Evolutionary conservation across 176 grass and related monocot genomes (phyloP).

Genomic region (Pharus latifolius): DNA sequence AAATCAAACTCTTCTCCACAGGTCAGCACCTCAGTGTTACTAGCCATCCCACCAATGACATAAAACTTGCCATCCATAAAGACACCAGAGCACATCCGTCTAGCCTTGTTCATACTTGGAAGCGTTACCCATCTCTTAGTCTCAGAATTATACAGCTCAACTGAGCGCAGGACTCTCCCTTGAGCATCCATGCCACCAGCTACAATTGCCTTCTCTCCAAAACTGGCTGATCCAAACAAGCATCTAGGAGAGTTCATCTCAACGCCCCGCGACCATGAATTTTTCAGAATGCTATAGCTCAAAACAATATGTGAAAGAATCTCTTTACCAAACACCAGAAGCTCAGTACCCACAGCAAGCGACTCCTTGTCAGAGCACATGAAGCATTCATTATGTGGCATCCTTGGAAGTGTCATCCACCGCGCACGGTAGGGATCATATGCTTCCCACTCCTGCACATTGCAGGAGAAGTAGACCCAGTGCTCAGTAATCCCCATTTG

Average conservation of each 20-base stretch:
- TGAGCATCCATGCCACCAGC: slow-evolving; percentile 69
- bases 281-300: slow-evolving; percentile 87
- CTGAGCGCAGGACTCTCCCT: slow-evolving; percentile 51
- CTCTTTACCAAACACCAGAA: slow-evolving; percentile 85
- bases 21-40: slow-evolving; percentile 69
- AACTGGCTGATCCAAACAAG: slow-evolving; percentile 93
- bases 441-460: slow-evolving; percentile 81
- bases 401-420: slow-evolving; percentile 90
- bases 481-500: slow-evolving; percentile 70
- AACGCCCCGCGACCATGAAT: slow-evolving; percentile 74
- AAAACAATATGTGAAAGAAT: slow-evolving; percentile 68
- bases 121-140: slow-evolving; percentile 66
- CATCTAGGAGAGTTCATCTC: slow-evolving; percentile 91
- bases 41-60: slow-evolving; percentile 80
- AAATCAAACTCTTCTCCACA: slow-evolving; percentile 92
- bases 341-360: slow-evolving; percentile 82
- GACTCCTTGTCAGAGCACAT: slow-evolving; percentile 92
- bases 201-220: slow-evolving; percentile 83
- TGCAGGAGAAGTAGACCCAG: slow-evolving; percentile 97
- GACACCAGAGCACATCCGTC: slow-evolving; percentile 88
- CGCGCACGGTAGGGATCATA: slow-evolving; percentile 69
- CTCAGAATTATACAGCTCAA: slow-evolving; percentile 84
- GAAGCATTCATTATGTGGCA: slow-evolving; percentile 90
- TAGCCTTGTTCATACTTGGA: slow-evolving; percentile 72
- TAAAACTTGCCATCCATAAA: slow-evolving; percentile 95